A percentile compares a stretch with the other conserved stretches of the same genome.
phyloP scores from a whole-genome alignment of 805 yeast genomes.

The Candida anglica region DNA sequence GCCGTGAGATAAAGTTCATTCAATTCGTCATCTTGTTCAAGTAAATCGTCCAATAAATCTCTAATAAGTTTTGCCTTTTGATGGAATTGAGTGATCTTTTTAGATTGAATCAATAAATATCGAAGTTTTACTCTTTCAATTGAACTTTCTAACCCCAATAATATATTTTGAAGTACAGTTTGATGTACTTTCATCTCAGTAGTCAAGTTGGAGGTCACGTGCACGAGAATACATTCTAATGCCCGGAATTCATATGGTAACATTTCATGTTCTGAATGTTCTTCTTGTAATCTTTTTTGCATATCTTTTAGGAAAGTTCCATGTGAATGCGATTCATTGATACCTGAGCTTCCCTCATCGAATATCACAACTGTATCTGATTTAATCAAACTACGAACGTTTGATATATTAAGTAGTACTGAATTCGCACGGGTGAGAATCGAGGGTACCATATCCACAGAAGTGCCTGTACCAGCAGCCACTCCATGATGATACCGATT shows the following conservation, averaged over 20 bases:
- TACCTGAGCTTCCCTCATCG: conserved; percentile 24
- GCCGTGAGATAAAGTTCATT: conserved; percentile 79
- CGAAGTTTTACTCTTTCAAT: conserved; percentile 78
- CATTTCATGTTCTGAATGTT: conserved; percentile 22
- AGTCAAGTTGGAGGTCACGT: conserved; percentile 71
- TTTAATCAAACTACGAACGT: conserved; percentile 50
- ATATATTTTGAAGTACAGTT: conserved; percentile 67
- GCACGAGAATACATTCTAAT: conserved; percentile 77
- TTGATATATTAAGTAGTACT: conserved; percentile 44
- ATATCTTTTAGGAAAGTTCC: conserved; percentile 41
- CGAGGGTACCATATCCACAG: conserved; percentile 52
- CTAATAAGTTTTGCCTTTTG: conserved; percentile 81
- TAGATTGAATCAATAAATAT: conserved; percentile 76
- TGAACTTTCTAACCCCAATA: conserved; percentile 74
- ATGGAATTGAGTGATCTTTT: conserved; percentile 76
- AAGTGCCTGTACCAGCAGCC: conserved; percentile 7
- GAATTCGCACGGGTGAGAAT: conserved; percentile 45
- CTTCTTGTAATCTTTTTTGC: conserved; percentile 31
- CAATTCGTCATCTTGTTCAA: conserved; percentile 85
- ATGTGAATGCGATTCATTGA: conserved; percentile 43
- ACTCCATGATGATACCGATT: conserved; percentile 26
- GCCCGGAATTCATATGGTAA: conserved; percentile 90
- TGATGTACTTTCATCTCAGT: conserved; percentile 86
- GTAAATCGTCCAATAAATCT: conserved; percentile 77
- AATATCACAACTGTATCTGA: conserved; percentile 51